Conservation (phyloP, 371 early-diverging fungal species). For the Mortierella sp. region DNA sequence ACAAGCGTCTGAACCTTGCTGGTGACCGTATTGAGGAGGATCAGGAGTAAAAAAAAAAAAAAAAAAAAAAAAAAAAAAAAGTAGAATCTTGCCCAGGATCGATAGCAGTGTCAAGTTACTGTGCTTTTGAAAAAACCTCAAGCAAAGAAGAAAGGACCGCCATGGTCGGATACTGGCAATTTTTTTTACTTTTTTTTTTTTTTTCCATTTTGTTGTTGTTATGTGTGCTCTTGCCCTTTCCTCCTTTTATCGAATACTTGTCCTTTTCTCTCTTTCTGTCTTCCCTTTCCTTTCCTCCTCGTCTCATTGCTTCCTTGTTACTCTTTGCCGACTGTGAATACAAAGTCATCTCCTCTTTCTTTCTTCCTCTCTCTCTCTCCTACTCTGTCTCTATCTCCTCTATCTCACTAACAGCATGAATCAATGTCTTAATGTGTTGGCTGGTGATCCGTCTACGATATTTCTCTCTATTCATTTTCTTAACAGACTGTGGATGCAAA, state of each 20-base stretch:
- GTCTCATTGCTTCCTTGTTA: no score
- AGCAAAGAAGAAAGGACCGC: neutral
- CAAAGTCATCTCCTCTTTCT: no score
- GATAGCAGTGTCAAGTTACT: slow-evolving; percentile 8
- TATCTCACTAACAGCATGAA: no score
- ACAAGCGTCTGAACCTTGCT: slow-evolving; percentile 69
- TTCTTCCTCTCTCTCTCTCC: no score
- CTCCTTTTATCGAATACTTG: neutral
- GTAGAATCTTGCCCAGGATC: no score
- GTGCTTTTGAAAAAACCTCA: neutral
- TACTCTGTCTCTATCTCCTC: no score
- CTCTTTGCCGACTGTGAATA: no score
- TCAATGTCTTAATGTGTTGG: no score
- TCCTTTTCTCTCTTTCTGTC: neutral
- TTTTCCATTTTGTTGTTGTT: neutral
- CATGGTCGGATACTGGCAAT: slow-evolving; percentile 3
- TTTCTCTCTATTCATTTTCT: no score
- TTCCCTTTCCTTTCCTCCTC: no score
- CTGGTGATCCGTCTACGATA: no score
- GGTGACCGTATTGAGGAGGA: slow-evolving; percentile 1
- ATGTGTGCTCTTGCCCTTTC: neutral
- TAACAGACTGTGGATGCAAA: no score
- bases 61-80: slow-evolving; percentile 9
- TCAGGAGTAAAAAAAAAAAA: neutral
- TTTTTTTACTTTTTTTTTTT: neutral